phyloP scores from a whole-genome alignment of 352 stramenopile species.

The Pythium biforme region DNA sequence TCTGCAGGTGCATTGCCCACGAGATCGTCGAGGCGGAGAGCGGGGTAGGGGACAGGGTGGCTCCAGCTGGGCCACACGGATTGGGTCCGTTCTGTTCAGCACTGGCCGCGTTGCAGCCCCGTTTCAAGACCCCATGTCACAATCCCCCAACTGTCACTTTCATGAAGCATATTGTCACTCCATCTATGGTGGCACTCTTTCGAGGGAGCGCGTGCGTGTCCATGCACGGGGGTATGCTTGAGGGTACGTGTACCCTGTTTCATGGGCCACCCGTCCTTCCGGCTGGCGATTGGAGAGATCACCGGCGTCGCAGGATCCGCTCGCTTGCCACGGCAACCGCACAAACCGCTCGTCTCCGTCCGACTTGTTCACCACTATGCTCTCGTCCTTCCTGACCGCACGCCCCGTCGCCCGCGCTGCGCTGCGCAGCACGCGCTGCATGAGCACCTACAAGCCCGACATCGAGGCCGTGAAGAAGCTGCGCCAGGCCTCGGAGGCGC shows the following conservation, averaged over 20 bases:
- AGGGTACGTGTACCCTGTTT: background rate
- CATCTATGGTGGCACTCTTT: background rate
- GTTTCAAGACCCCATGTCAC: too few relatives aligned
- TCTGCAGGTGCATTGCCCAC: too few relatives aligned
- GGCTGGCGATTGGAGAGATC: conserved; percentile 4
- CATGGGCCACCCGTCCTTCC: conserved; percentile 1
- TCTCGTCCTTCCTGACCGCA: conserved; percentile 22
- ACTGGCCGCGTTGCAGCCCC: too few relatives aligned
- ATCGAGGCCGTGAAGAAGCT: conserved; percentile 90
- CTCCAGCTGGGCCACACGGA: too few relatives aligned
- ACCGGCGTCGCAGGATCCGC: conserved; percentile 2
- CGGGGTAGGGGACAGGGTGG: too few relatives aligned
- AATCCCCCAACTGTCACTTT: too few relatives aligned
- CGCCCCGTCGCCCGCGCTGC: conserved; percentile 16
- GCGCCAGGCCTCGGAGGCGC: conserved; percentile 78
- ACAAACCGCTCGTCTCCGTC: background rate
- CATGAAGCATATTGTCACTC: too few relatives aligned
- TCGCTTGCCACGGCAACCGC: conserved; percentile 1
- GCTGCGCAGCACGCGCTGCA: conserved; percentile 25
- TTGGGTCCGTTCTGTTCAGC: too few relatives aligned
- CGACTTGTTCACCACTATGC: conserved; percentile 9
- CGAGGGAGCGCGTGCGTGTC: background rate
- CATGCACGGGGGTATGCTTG: background rate
- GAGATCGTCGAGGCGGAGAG: too few relatives aligned
- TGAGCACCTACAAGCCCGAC: conserved; percentile 81